Evolutionary conservation across 805 yeast species (phyloP).

Genomic region (Candida cerambycidarum): DNA sequence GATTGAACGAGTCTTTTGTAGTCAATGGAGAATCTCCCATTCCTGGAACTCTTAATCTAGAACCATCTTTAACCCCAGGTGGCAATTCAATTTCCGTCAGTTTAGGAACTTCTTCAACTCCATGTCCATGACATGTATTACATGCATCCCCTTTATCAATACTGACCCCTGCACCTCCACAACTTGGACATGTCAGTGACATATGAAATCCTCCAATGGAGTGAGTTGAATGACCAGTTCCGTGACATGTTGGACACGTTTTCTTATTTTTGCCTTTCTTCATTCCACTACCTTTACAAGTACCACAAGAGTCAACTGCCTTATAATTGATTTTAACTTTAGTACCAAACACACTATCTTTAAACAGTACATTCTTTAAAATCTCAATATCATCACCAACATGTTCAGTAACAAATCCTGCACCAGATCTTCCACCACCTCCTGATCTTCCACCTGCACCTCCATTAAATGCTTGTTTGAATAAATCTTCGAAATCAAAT

Average conservation of each 20-base stretch:
- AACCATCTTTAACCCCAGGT: constrained; percentile 83
- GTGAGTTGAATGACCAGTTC: constrained; percentile 89
- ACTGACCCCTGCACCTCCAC: constrained; percentile 86
- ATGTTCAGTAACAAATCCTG: constrained; percentile 66
- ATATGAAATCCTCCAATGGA: constrained; percentile 92
- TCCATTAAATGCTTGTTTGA: constrained; percentile 51
- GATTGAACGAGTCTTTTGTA: constrained; percentile 68
- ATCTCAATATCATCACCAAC: constrained; percentile 90
- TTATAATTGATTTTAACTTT: constrained; percentile 65
- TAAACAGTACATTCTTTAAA: constrained; percentile 68
- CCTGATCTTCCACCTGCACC: constrained; percentile 31
- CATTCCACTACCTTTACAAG: constrained; percentile 86
- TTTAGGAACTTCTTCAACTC: constrained; percentile 67
- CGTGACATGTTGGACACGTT: constrained; percentile 86
- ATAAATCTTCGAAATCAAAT: constrained; percentile 45
- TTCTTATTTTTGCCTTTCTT: constrained; percentile 70
- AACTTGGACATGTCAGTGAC: constrained; percentile 86
- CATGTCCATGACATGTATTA: constrained; percentile 82
- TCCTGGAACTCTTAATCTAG: constrained; percentile 77
- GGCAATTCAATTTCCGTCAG: constrained; percentile 84
- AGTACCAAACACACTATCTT: constrained; percentile 85
- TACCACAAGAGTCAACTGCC: constrained; percentile 70
- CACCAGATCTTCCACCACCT: constrained; percentile 28
- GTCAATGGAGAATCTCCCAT: constrained; percentile 88
- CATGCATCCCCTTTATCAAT: constrained; percentile 72